Evolutionary conservation across 345 rosid genomes (phyloP).

Genomic region (Raphanus sativus): DNA sequence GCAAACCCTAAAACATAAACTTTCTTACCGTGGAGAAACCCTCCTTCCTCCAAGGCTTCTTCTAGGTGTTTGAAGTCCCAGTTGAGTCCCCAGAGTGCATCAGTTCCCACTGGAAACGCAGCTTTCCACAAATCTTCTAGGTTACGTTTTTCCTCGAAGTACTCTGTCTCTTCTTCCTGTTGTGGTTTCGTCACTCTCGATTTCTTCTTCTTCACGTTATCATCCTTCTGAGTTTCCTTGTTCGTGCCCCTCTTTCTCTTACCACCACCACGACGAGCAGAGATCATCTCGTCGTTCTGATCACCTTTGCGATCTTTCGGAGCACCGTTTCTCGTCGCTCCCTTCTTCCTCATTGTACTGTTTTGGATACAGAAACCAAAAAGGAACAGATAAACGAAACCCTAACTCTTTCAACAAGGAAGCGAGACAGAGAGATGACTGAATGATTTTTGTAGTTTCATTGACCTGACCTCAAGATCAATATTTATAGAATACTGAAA

Average conservation of each 20-base stretch:
- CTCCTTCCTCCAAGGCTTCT: constrained; percentile 3
- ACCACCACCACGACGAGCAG: neutral
- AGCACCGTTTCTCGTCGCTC: too few relatives aligned
- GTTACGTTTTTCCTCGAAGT: neutral
- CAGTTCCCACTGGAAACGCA: neutral
- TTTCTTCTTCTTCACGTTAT: neutral
- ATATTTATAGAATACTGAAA: neutral
- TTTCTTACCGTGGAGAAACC: neutral
- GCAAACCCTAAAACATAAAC: neutral
- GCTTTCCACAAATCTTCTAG: neutral
- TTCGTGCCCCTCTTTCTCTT: neutral
- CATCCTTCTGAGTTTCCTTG: neutral
- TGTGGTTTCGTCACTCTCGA: neutral
- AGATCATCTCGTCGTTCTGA: neutral
- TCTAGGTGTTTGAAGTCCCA: constrained; percentile 1
- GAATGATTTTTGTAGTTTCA: neutral
- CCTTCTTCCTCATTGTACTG: too few relatives aligned
- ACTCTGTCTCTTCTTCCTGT: neutral
- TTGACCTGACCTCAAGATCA: neutral
- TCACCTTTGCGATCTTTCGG: too few relatives aligned
- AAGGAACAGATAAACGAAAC: neutral
- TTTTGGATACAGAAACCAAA: too few relatives aligned
- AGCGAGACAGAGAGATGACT: neutral
- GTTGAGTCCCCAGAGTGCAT: neutral
- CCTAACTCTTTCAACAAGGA: neutral